phyloP scores from a whole-genome alignment of 2,329 filamentous ascomycete species.

The Cladophialophora bantiana region DNA sequence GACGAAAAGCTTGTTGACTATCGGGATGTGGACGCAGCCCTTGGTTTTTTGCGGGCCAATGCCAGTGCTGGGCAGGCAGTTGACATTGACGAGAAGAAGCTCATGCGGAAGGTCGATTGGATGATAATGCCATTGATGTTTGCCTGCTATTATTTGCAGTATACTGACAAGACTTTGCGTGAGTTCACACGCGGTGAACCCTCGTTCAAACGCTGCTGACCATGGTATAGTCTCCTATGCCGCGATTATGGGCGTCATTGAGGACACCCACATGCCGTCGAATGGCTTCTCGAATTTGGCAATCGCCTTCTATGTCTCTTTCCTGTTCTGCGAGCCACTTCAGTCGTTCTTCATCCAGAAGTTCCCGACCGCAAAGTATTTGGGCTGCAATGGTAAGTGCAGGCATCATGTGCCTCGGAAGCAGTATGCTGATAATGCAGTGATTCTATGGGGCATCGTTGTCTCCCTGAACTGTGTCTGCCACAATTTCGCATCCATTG shows the following conservation, averaged over 20 bases:
- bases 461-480: constrained; percentile 58
- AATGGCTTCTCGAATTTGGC: constrained; percentile 68
- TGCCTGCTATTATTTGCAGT: constrained; percentile 59
- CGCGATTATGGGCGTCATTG: constrained; percentile 66
- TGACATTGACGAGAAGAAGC: constrained; percentile 41
- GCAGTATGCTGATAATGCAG: constrained; percentile 18
- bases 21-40: constrained; percentile 46
- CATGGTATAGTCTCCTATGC: constrained; percentile 56
- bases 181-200: constrained; percentile 58
- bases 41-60: constrained; percentile 47
- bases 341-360: constrained; percentile 64
- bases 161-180: constrained; percentile 63
- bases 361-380: constrained; percentile 61
- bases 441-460: constrained; percentile 56
- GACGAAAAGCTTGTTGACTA: constrained; percentile 23
- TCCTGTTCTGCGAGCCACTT: constrained; percentile 64
- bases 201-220: constrained; percentile 44
- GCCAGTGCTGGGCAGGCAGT: constrained; percentile 43
- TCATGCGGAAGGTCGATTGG: constrained; percentile 49
- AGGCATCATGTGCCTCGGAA: background rate
- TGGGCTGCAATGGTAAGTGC: constrained; percentile 49
- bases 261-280: constrained; percentile 60
- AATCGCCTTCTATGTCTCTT: constrained; percentile 66
- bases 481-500: constrained; percentile 59
- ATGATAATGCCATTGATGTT: constrained; percentile 61